Evolutionary conservation across 805 yeast species (phyloP), one percentile per base, ranked within the genome.

Genomic region (Candida golubevii): DNA sequence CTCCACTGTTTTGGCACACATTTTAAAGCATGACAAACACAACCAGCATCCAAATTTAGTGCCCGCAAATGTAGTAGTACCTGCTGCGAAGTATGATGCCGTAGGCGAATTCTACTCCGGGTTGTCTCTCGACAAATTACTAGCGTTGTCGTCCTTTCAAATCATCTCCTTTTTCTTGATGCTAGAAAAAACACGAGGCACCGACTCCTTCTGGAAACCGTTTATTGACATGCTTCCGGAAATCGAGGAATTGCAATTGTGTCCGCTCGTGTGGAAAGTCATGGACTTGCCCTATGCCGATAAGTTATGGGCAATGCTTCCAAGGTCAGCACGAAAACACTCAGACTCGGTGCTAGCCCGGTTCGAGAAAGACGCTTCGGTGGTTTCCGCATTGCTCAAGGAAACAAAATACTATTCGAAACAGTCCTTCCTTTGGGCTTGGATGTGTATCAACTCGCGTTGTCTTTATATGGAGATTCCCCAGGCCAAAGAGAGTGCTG

Each of bases 371-470:
- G 93, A 86, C 55, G 75, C 66, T 56, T 42, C 57, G 0, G 55
- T 55, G 0, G 75, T 79, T 1, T 26, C 30, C 0, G 50, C 59
- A 0, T 46, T 72, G 7, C 26, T 62, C 8, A 26, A 62, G 2
- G 33, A 63, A 6, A 27, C 47, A 2, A 26, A 23, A 1, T 13
- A 15, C 26, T 33, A 39, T 26, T 43, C 62, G 3, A 42, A 50
- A 7, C 52, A 58, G 5, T 53, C 57, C 4, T 83, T 75, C 52
- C 55, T 82, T 9, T 80, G 88, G 78, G 79, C 85, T 0, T 91
- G 96, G 95, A 72, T 86, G 55, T 82, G 91, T 56, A 86, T 90
- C 45, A 91, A 93, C 60, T 84, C 97, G 1, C 82, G 99, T 65
- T 91, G 98, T 61, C 69, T 91, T 6, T 90, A 88, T 60, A 82